A percentile compares a stretch with the other conserved stretches of the same genome.
phyloP scores from a whole-genome alignment of 2,329 filamentous ascomycete species.

The Colletotrichum tropicicola region DNA sequence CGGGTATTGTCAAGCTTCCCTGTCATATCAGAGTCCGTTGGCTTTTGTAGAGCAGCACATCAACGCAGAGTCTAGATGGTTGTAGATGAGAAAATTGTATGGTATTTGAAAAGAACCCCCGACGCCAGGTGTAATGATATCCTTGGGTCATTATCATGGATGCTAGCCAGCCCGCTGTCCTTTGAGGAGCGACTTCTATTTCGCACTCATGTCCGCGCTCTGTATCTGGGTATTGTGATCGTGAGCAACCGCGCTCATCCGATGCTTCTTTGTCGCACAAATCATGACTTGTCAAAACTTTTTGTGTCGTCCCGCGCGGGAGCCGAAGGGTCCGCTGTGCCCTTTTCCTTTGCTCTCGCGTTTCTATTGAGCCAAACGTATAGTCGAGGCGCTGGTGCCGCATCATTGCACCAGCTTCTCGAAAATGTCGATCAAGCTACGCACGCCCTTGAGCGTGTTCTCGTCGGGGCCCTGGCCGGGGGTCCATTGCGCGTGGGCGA shows the following conservation, averaged over 20 bases:
- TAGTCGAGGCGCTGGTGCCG: background rate
- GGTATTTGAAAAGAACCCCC: constrained; percentile 16
- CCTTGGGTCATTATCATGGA: constrained; percentile 27
- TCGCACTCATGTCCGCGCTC: constrained; percentile 12
- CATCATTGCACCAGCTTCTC: constrained; percentile 62
- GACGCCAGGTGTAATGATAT: constrained; percentile 27
- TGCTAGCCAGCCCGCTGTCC: constrained; percentile 21
- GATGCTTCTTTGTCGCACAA: constrained; percentile 10
- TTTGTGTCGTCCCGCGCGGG: background rate
- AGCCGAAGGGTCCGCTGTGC: background rate
- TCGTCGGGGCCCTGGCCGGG: constrained; percentile 87
- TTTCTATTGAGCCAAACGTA: constrained; percentile 1
- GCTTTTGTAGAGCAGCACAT: background rate
- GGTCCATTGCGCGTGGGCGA: constrained; percentile 89
- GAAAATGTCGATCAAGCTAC: constrained; percentile 77
- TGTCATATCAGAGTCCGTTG: background rate
- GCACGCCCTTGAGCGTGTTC: constrained; percentile 80
- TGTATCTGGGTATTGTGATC: constrained; percentile 27
- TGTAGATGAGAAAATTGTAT: background rate
- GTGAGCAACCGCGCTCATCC: constrained; percentile 18
- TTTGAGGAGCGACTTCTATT: constrained; percentile 23
- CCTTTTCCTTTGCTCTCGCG: background rate
- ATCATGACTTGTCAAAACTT: constrained; percentile 15
- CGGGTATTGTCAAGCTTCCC: background rate
- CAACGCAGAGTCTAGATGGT: background rate